A percentile compares a stretch with the other conserved stretches of the same genome.
phyloP scores from a whole-genome alignment of 768 basidiomycete genomes.

The Tephrocybe sp. region DNA sequence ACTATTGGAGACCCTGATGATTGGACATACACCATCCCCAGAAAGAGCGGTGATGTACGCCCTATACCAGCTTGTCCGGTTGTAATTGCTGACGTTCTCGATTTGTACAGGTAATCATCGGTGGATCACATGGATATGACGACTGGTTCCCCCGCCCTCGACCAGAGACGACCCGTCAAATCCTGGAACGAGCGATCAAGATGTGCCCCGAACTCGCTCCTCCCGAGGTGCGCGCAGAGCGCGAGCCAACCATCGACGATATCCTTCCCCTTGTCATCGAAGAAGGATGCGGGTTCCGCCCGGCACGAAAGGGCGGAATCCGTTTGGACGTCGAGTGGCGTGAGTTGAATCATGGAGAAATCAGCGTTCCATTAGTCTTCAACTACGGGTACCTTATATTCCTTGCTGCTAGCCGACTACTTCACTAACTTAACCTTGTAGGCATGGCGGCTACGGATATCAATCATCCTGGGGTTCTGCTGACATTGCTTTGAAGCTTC shows the following conservation, averaged over 20 bases:
- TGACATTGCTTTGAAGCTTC: constrained; percentile 42
- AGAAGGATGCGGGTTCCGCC: constrained; percentile 62
- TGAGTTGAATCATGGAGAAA: constrained; percentile 20
- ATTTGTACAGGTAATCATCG: constrained; percentile 46
- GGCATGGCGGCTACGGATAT: constrained; percentile 66
- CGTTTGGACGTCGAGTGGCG: constrained; percentile 52
- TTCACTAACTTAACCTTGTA: constrained; percentile 17
- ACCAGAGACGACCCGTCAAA: constrained; percentile 57
- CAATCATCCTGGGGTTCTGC: constrained; percentile 70
- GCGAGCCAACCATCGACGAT: constrained; percentile 49
- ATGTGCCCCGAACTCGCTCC: constrained; percentile 58
- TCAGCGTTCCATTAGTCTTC: constrained; percentile 47
- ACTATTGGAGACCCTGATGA: constrained; percentile 40
- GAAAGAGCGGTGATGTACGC: constrained; percentile 52
- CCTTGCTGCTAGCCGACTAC: background rate
- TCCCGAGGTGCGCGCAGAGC: constrained; percentile 44
- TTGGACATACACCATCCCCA: constrained; percentile 64
- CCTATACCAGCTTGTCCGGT: background rate
- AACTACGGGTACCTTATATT: constrained; percentile 63
- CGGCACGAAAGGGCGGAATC: constrained; percentile 65
- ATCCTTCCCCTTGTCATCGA: constrained; percentile 45
- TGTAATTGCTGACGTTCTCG: background rate
- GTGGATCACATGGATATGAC: constrained; percentile 54
- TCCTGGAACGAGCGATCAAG: constrained; percentile 49
- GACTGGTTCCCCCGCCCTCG: constrained; percentile 74